Evolutionary conservation across 2,329 filamentous ascomycete genomes (phyloP), one percentile per base, ranked within the genome.

Genomic region (Neofusicoccum parvum): DNA sequence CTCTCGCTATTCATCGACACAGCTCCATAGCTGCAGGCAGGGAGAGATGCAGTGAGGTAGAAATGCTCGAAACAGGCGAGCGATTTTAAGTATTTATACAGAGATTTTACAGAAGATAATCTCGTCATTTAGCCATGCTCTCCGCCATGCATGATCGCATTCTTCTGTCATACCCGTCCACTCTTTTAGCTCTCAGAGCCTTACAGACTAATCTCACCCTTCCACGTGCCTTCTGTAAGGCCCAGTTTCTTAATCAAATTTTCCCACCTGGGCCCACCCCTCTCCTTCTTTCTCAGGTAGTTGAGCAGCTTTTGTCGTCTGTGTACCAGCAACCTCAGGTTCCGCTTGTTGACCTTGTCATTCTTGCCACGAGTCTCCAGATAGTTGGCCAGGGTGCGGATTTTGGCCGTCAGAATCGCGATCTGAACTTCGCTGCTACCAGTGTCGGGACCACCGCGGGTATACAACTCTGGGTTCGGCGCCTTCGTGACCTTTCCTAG

Each of bases 351-450:
- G 76, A 92, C 87, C 83, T 96, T 97, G 76, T 99, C 95, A 76
- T 90, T 92, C 77, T 90, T 87, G 5, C 90, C 92, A 70, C 88
- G 86, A 48, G 82, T 84, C 73, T 90, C 85, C 60, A 97, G 79
- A 69, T 90, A 88, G 70, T 90, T 85, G 15, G 91, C 89, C 58
- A 99, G 78, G 27, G 90, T 88, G 68, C 92, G 85, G 75, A 99
- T 99, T 85, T 97, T 98, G 65, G 92, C 87, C 3, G 95, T 99
- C 76, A 99, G 79, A 71, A 99, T 96, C 51, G 93, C 94, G 70
- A 96, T 92, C 82, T 99, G 95, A n/a, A 99, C 96, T 80, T 99
- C 95, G 6, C 92, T 92, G 72, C 92, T 96, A 41, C 95, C 95
- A 0, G 94, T 99, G 76, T 99, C 95, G 5, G 90, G 91, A 0